Base-by-base conservation (phyloP, 2,329 filamentous ascomycete species). In the Magnaporthales sp. region DNA sequence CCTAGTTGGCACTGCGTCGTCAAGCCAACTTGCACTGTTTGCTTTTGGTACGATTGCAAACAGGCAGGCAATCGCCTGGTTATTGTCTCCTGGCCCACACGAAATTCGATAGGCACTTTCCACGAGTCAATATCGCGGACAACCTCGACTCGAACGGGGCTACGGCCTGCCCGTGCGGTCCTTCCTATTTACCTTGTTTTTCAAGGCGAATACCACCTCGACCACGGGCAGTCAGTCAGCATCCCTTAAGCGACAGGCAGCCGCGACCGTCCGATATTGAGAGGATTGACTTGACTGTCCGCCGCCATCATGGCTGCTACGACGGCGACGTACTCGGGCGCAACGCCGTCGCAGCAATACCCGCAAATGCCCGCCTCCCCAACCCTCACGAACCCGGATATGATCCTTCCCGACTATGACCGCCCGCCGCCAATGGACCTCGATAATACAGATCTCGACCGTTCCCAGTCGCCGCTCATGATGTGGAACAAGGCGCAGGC, bases 371-470 rank as follows among this genome's bases (percentile, higher is more conserved):
- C 90, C 70, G 87, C 87, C 13, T 96, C 92, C 68, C 93, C 93
- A 62, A 96, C 93, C 2, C 81, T 97, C 73, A 96, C 92, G 67
- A 96, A 97, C 77, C 92, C 93, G 65, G 93, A 96, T 76, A 93
- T 97, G 92, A 96, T 97, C 73, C 81, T 97, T 65, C 93, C 93
- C 68, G 88, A 90, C 75, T 88, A 89, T 73, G 86, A 87, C 70
- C 83, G 83, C 75, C 75, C 84, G 75, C 70, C 80, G 76, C 75
- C 80, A 75, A 62, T 62, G 60, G 80, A 83, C 75, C 79, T 83
- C 74, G 78, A 85, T 75, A 26, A n/a, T 7, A 5, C 24, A 24
- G 54, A 26, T 26, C 54, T 58, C 54, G 70, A 72, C 68, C 67
- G 63, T 66, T 73, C 77, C 67, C 82, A 83, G 68, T 81, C 83